Evolutionary conservation across 176 grass and related monocot genomes (phyloP).

Genomic region (Rhynchospora pubera): DNA sequence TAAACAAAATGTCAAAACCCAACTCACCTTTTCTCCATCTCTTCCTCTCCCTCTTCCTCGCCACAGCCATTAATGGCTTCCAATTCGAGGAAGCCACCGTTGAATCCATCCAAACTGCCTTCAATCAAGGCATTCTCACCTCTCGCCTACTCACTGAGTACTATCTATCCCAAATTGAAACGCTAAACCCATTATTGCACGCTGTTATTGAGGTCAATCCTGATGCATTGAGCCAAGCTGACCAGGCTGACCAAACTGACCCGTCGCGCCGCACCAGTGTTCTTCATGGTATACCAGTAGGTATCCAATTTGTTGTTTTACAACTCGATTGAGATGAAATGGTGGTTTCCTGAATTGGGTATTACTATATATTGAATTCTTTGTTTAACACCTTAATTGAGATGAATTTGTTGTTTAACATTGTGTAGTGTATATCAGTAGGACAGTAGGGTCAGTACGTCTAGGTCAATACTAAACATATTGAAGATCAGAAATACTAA

Average conservation of each 20-base stretch:
- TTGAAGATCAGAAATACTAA: too few relatives aligned
- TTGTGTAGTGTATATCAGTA: not conserved
- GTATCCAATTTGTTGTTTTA: not conserved
- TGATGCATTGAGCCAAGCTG: slow-evolving; percentile 37
- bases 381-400: not conserved
- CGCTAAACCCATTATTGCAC: slow-evolving; percentile 46
- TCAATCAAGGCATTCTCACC: slow-evolving; percentile 44
- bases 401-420: not conserved
- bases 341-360: not conserved
- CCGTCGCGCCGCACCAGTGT: not conserved
- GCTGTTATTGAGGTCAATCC: slow-evolving; percentile 67
- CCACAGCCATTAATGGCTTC: slow-evolving; percentile 4
- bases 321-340: not conserved
- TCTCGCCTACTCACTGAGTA: slow-evolving; percentile 44
- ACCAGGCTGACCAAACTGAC: slow-evolving; percentile 18
- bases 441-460: not conserved
- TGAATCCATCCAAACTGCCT: slow-evolving; percentile 43
- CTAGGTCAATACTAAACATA: too few relatives aligned
- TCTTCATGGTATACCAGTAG: slow-evolving; percentile 17
- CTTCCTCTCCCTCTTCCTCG: not conserved
- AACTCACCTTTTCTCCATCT: not conserved
- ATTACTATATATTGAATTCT: not conserved
- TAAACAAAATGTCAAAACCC: slow-evolving; percentile 11
- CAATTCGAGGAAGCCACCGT: slow-evolving; percentile 62
- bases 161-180: slow-evolving; percentile 41